Evolutionary conservation across 2,329 filamentous ascomycete species (phyloP).

Genomic region (Lachnum nothofagi): DNA sequence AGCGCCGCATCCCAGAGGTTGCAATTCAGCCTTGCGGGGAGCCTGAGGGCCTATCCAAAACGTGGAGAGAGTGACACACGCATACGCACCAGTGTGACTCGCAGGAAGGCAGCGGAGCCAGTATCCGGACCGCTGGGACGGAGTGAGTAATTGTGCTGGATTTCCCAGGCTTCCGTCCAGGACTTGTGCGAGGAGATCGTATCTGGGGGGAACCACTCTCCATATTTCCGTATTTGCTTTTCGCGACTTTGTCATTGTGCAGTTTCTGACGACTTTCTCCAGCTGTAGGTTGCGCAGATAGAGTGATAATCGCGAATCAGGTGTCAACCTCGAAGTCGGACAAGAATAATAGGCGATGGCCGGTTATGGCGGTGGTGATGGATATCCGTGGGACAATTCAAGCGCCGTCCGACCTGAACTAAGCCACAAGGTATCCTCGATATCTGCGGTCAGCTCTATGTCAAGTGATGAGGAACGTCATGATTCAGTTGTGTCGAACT

Average conservation of each 20-base stretch:
- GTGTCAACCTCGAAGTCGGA: background rate
- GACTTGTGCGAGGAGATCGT: too few relatives aligned
- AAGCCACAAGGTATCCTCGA: slow-evolving; percentile 4
- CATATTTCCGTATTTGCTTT: background rate
- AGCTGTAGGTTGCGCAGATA: background rate
- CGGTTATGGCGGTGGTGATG: slow-evolving; percentile 18
- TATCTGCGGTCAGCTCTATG: slow-evolving; percentile 12
- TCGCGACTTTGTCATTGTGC: too few relatives aligned
- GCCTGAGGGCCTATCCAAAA: slow-evolving; percentile 1
- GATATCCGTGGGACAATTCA: slow-evolving; percentile 18
- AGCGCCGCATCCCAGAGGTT: too few relatives aligned
- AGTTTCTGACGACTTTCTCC: background rate
- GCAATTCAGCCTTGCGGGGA: slow-evolving; percentile 8
- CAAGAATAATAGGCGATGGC: slow-evolving; percentile 17
- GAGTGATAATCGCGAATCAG: background rate
- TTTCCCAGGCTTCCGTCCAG: background rate
- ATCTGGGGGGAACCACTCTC: too few relatives aligned
- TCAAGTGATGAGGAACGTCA: slow-evolving; percentile 9
- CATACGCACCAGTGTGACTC: background rate
- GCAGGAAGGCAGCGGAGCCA: background rate
- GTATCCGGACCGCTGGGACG: background rate
- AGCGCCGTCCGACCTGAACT: background rate
- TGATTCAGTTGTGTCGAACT: slow-evolving; percentile 18
- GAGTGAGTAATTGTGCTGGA: background rate
- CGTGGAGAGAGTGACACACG: background rate